A percentile compares a stretch with the other conserved stretches of the same genome.
Conservation (phyloP, 345 rosid genomes). For the Ceriops decandra region DNA sequence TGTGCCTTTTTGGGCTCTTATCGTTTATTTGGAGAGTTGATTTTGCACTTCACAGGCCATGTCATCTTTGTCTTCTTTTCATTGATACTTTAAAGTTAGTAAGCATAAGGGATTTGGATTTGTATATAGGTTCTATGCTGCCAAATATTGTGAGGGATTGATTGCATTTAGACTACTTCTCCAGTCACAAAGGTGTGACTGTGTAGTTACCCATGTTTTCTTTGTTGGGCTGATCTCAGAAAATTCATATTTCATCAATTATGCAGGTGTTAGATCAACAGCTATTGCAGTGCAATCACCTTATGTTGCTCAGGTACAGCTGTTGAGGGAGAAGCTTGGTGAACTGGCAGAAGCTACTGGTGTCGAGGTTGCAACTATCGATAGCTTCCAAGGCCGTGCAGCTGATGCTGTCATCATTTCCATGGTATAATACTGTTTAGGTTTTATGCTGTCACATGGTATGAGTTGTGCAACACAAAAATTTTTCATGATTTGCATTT, state of each 20-base stretch:
- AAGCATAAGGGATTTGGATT: background rate
- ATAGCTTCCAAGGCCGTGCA: conserved; percentile 95
- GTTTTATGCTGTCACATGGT: background rate
- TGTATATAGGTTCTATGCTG: background rate
- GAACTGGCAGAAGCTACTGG: conserved; percentile 76
- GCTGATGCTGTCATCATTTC: conserved; percentile 97
- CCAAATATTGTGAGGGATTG: background rate
- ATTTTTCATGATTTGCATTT: background rate
- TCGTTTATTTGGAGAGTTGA: too few species aligned
- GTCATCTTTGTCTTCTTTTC: background rate
- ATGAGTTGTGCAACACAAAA: too few species aligned
- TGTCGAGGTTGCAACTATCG: conserved; percentile 90
- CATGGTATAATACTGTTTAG: conserved; percentile 50
- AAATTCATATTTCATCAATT: conserved; percentile 6
- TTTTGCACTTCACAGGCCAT: background rate
- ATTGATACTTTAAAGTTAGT: too few species aligned
- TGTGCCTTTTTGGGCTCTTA: too few species aligned
- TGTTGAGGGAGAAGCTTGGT: conserved; percentile 77
- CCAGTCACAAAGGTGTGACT: background rate
- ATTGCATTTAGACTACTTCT: background rate
- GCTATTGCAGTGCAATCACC: conserved; percentile 93
- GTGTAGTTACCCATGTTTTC: background rate
- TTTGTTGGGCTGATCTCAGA: background rate
- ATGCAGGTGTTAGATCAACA: conserved; percentile 74
- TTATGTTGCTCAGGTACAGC: conserved; percentile 96